Evolutionary conservation across 1,284 basidiomycete genomes (phyloP), one percentile per base, ranked within the genome.

Genomic region (Ustilago lituana): DNA sequence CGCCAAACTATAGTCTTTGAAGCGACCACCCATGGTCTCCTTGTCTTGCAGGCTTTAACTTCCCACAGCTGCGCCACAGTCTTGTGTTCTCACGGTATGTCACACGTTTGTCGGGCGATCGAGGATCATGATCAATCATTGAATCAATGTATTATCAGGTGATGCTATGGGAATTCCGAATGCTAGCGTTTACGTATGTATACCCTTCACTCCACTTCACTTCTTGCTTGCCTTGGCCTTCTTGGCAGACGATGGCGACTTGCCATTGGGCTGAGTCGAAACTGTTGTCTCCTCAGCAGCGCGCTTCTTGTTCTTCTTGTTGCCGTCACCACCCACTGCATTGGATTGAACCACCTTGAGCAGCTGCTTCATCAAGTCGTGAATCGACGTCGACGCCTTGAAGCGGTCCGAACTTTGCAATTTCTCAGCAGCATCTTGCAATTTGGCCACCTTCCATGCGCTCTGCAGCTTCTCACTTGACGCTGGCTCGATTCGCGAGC

Each of bases 361-460:
- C 27, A 88, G 78, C 77, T 89, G 87, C 73, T 81, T 84, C 67
- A 87, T 85, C 74, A 87, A 82, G 32, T 82, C 82, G 31, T 85
- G 84, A 4, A 89, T 81, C 41, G 83, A 83, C 45, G 82, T 83
- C 57, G 73, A 73, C 8, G 56, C 65, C 39, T 62, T 69, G 62
- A 73, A 77, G 17, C 57, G 52, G 2, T 67, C 65, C 15, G 59
- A 66, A 1, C 14, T 10, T 38, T 66, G 65, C 37, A 77, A 33
- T 39, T 57, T 51, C n/a, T 64, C 55, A 2, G 41, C 40, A 12
- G 69, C 48, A 6, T 58, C 57, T 15, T 50, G 54, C 45, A 78
- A 41, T 37, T 63, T 67, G 29, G 24, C 35, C n/a, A 87, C 86
- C 6, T 80, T 77, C 17, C 82, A 74, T 1, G 86, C 79, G 32